Percentiles rank a stretch among this genome's conserved stretches.
phyloP scores from a whole-genome alignment of 164 flowering plant genomes.

The Nelumbo lutea region DNA sequence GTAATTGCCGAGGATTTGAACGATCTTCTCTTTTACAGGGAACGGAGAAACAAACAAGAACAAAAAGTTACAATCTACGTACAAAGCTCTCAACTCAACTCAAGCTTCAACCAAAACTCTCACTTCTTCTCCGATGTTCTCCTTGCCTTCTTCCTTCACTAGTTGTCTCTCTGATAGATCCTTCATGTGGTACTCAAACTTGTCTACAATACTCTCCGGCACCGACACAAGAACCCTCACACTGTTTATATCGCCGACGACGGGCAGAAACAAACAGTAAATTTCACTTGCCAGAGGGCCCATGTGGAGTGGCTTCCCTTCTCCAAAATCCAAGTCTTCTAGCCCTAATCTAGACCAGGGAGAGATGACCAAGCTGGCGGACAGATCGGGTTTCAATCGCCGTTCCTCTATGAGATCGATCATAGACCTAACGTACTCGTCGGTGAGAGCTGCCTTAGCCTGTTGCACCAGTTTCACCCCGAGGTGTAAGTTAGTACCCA shows the following conservation, averaged over 20 bases:
- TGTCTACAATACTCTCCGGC: conserved; percentile 56
- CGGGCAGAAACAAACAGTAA: conserved; percentile 84
- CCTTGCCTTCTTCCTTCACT: background rate
- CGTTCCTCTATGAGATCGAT: conserved; percentile 59
- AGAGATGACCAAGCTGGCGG: conserved; percentile 59
- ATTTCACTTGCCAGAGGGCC: conserved; percentile 35
- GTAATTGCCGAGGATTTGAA: too few relatives aligned
- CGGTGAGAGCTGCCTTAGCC: conserved; percentile 43
- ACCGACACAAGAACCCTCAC: conserved; percentile 64
- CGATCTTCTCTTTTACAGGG: too few relatives aligned
- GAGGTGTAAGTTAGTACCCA: conserved; percentile 28
- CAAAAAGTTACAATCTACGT: too few relatives aligned
- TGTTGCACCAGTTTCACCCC: conserved; percentile 56
- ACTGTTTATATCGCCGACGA: conserved; percentile 38
- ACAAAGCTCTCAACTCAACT: too few relatives aligned
- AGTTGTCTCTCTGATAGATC: conserved; percentile 23
- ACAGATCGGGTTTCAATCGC: conserved; percentile 48
- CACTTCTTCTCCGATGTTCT: background rate
- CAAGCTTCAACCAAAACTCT: too few relatives aligned
- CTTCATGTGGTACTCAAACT: conserved; percentile 60
- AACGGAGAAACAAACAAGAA: too few relatives aligned
- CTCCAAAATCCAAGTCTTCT: conserved; percentile 82
- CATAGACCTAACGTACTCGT: conserved; percentile 52
- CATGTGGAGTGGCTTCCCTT: too few relatives aligned
- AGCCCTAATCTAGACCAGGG: conserved; percentile 80